A percentile compares a stretch with the other conserved stretches of the same genome.
These are phyloP conservation scores for Leccinum subtestaceum DNA, from an alignment of 768 basidiomycete genomes.

Conservation along the genomic window DNA sequence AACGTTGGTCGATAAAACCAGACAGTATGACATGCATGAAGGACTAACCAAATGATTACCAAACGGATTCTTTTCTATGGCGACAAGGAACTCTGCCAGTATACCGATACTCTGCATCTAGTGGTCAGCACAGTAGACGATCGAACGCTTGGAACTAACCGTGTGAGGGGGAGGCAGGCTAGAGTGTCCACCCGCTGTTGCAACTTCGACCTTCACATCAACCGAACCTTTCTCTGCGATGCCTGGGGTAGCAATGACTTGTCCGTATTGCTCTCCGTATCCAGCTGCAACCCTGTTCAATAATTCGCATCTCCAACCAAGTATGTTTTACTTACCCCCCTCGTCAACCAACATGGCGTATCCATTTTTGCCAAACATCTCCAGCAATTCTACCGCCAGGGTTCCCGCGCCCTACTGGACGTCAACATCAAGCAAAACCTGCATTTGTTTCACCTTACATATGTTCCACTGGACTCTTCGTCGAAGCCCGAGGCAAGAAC, in stretches of 20 bases:
- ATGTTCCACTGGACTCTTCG: constrained; percentile 60
- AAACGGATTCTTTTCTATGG: constrained; percentile 66
- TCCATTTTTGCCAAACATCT: constrained; percentile 65
- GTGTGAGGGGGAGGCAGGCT: constrained; percentile 83
- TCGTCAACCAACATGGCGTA: constrained; percentile 86
- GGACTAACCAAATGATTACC: constrained; percentile 45
- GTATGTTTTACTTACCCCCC: constrained; percentile 51
- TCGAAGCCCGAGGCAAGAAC: constrained; percentile 73
- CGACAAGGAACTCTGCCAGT: constrained; percentile 64
- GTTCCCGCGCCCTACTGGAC: constrained; percentile 49
- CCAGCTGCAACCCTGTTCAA: constrained; percentile 38
- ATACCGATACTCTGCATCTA: constrained; percentile 74
- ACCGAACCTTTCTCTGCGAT: constrained; percentile 75
- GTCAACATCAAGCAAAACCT: not conserved
- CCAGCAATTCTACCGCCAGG: constrained; percentile 47
- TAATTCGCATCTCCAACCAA: not conserved
- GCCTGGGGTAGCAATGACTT: constrained; percentile 56
- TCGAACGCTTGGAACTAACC: constrained; percentile 33
- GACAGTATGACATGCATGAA: not conserved
- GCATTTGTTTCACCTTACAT: constrained; percentile 31
- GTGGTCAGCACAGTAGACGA: constrained; percentile 9
- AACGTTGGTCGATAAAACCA: not conserved
- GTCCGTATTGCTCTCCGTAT: constrained; percentile 48
- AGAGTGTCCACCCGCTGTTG: constrained; percentile 79
- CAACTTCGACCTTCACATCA: constrained; percentile 61